Percentiles rank a stretch among this genome's conserved stretches.
Evolutionary conservation across 2,329 filamentous ascomycete genomes (phyloP).

Genomic region (Mycosphaerella sp.): DNA sequence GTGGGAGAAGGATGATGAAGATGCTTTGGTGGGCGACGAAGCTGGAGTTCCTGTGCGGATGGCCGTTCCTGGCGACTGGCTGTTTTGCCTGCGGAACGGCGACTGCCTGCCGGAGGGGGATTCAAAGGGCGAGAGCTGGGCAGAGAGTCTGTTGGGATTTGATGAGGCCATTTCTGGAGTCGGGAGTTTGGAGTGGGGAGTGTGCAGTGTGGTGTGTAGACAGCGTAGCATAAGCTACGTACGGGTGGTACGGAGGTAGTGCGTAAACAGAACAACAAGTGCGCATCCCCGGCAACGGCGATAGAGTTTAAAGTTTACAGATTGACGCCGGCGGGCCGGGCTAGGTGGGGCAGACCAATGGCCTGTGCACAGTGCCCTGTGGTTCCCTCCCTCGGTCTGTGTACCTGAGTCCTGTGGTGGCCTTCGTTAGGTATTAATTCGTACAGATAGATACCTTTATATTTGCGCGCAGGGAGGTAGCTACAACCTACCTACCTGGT

Average conservation of each 20-base stretch:
- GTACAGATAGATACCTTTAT: no score
- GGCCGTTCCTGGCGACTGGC: conserved; percentile 25
- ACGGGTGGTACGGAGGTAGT: neutral
- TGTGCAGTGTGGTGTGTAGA: neutral
- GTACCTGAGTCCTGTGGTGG: no score
- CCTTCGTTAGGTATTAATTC: no score
- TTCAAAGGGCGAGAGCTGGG: conserved; percentile 19
- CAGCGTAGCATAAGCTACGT: no score
- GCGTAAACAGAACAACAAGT: neutral
- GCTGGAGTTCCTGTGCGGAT: conserved; percentile 35
- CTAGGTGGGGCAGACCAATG: no score
- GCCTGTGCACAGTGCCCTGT: no score
- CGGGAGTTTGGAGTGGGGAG: neutral
- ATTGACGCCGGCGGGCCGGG: no score
- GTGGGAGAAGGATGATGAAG: conserved; percentile 22
- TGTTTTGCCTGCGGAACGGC: conserved; percentile 33
- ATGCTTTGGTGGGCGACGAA: conserved; percentile 36
- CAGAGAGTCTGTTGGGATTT: conserved; percentile 10
- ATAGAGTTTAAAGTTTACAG: no score
- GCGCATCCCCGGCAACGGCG: no score
- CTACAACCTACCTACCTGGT: no score
- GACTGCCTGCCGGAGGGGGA: conserved; percentile 27
- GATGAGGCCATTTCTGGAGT: conserved; percentile 2
- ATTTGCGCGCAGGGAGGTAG: no score
- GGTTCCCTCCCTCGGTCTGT: no score